phyloP scores from a whole-genome alignment of 2,329 filamentous ascomycete species.

The Ophiocordyceps sinensis region DNA sequence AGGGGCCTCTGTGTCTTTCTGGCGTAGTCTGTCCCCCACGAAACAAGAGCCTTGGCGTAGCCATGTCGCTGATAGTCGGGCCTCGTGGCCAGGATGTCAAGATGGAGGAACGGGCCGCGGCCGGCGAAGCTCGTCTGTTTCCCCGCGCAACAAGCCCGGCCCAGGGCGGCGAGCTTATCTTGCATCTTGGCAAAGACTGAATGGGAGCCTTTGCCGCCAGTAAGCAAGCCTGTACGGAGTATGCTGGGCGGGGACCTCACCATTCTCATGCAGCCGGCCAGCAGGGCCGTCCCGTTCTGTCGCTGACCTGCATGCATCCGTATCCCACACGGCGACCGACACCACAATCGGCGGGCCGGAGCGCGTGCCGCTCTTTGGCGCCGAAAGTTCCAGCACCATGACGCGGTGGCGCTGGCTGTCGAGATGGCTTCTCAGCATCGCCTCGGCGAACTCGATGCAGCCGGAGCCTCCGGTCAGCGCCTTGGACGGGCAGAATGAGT shows the following conservation, averaged over 20 bases:
- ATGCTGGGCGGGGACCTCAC: background rate
- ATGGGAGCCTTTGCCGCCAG: background rate
- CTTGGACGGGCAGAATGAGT: conserved; percentile 2
- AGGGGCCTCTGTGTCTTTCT: conserved; percentile 1
- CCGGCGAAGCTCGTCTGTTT: conserved; percentile 1
- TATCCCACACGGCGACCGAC: conserved; percentile 6
- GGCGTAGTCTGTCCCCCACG: conserved; percentile 2
- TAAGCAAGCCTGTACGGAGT: background rate
- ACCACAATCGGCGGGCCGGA: conserved; percentile 3
- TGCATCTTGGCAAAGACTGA: background rate
- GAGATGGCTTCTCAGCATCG: conserved; percentile 1
- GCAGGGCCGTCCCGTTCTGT: background rate
- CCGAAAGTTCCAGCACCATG: conserved; percentile 4
- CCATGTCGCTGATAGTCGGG: conserved; percentile 5
- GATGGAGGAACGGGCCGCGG: conserved; percentile 3
- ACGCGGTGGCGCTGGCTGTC: conserved; percentile 1
- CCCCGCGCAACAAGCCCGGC: background rate
- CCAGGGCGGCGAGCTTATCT: background rate
- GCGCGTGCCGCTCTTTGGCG: background rate
- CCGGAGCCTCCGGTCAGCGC: background rate
- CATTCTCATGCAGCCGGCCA: background rate
- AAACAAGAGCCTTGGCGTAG: conserved; percentile 5
- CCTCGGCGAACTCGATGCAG: background rate
- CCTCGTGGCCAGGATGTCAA: conserved; percentile 5
- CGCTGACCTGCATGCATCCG: background rate